Conservation (phyloP, 1,284 basidiomycete species). For the Ustilago esculenta region DNA sequence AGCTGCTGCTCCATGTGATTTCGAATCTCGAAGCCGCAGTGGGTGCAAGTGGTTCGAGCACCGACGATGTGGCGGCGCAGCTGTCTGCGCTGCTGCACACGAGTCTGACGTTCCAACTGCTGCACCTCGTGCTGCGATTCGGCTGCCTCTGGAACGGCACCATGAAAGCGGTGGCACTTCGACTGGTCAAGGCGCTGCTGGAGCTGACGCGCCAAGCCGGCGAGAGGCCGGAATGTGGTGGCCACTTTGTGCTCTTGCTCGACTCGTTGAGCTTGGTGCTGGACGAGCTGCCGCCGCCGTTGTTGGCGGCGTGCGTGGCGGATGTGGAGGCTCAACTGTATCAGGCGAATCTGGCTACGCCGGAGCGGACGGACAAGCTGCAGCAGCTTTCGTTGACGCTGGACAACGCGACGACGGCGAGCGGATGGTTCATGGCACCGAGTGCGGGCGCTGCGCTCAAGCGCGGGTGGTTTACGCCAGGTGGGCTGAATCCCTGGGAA, state of each 20-base stretch:
- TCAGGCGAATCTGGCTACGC: conserved; percentile 14
- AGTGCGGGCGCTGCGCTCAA: conserved; percentile 26
- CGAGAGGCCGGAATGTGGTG: conserved; percentile 1
- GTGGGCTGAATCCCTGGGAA: conserved; percentile 40
- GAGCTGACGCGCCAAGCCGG: conserved; percentile 24
- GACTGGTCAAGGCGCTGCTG: conserved; percentile 27
- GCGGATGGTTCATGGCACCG: conserved; percentile 20
- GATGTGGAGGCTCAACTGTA: conserved; percentile 28
- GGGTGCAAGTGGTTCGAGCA: background rate
- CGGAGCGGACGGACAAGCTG: conserved; percentile 14
- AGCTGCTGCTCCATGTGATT: conserved; percentile 26
- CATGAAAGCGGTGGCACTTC: conserved; percentile 14
- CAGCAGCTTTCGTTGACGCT: conserved; percentile 19
- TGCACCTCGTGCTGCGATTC: conserved; percentile 36
- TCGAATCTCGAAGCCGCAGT: conserved; percentile 10
- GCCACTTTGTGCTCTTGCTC: conserved; percentile 14
- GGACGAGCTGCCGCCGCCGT: conserved; percentile 38
- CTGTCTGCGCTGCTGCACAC: conserved; percentile 2
- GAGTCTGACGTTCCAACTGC: conserved; percentile 16
- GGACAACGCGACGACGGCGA: conserved; percentile 5
- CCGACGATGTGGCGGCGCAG: background rate
- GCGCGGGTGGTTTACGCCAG: conserved; percentile 33
- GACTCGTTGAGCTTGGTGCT: conserved; percentile 39
- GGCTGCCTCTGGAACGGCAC: conserved; percentile 34
- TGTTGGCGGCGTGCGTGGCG: conserved; percentile 10